phyloP scores from a whole-genome alignment of 352 stramenopile genomes.

The Bremia lactucae region DNA sequence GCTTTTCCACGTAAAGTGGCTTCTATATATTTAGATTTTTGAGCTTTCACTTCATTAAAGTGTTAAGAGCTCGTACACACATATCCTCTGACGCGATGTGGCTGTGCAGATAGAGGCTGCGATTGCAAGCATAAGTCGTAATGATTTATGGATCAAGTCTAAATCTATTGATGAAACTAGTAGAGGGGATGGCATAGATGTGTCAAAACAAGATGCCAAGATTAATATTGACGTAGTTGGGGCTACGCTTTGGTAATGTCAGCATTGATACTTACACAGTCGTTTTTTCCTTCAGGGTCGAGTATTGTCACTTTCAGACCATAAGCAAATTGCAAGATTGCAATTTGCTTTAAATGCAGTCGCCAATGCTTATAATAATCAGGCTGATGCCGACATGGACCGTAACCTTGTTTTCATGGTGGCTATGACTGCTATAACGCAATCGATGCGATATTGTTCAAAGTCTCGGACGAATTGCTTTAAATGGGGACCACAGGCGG shows the following conservation, averaged over 20 bases:
- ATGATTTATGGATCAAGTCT: conserved; percentile 12
- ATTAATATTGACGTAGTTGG: conserved; percentile 3
- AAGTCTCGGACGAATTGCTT: conserved; percentile 43
- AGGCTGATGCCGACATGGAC: background rate
- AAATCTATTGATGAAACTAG: conserved; percentile 7
- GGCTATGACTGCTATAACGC: conserved; percentile 26
- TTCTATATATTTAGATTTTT: background rate
- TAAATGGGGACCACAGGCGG: conserved; percentile 35
- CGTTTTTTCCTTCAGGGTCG: conserved; percentile 6
- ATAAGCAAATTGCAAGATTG: conserved; percentile 51
- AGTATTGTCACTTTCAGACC: conserved; percentile 35
- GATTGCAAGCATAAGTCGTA: conserved; percentile 13
- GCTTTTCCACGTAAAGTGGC: conserved; percentile 30
- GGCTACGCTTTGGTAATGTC: background rate
- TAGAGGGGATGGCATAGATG: conserved; percentile 1
- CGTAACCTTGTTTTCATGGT: conserved; percentile 43
- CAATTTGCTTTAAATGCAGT: conserved; percentile 25
- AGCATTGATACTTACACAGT: conserved; percentile 2
- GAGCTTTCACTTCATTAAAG: background rate
- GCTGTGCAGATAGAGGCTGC: conserved; percentile 29
- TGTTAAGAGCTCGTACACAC: too few species aligned
- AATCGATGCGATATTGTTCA: conserved; percentile 30
- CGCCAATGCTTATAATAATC: conserved; percentile 9
- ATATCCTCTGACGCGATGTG: conserved; percentile 1
- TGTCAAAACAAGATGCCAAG: conserved; percentile 5